Percentiles rank a stretch among this genome's conserved stretches.
Evolutionary conservation across 805 yeast species (phyloP).

Genomic region (Teunomyces lycoperdinae): DNA sequence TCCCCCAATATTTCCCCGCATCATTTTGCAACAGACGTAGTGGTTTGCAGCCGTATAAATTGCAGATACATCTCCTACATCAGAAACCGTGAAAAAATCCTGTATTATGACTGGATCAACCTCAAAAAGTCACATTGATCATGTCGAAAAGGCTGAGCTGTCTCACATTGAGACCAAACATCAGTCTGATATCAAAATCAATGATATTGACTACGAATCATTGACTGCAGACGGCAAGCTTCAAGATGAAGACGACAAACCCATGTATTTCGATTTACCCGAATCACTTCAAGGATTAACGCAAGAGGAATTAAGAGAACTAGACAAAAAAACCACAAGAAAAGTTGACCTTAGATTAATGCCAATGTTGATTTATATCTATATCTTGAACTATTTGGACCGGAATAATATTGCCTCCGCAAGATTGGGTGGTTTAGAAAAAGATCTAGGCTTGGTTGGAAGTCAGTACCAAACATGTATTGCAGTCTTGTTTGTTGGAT

Average conservation of each 20-base stretch:
- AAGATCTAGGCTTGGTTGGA: constrained; percentile 41
- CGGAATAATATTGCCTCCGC: constrained; percentile 56
- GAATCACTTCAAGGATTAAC: constrained; percentile 29
- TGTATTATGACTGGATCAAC: neutral
- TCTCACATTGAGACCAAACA: constrained; percentile 1
- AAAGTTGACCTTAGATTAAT: constrained; percentile 49
- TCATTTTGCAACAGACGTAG: neutral
- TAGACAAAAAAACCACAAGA: constrained; percentile 43
- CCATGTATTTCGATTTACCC: constrained; percentile 20
- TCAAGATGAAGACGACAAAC: constrained; percentile 6
- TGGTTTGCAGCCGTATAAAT: neutral
- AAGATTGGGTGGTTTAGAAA: constrained; percentile 47
- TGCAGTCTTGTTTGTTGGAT: constrained; percentile 51
- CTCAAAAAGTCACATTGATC: neutral
- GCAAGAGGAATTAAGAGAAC: constrained; percentile 41
- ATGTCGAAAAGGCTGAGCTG: neutral
- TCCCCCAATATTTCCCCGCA: neutral
- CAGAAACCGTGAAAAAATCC: neutral
- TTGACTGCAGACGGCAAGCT: neutral
- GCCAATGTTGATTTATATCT: constrained; percentile 49
- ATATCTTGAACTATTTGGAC: constrained; percentile 52
- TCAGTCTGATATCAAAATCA: neutral
- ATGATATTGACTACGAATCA: neutral
- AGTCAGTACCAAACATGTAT: constrained; percentile 49
- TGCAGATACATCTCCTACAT: neutral